Evolutionary conservation across 2,329 filamentous ascomycete species (phyloP).

Genomic region (Chaetomium globosum): DNA sequence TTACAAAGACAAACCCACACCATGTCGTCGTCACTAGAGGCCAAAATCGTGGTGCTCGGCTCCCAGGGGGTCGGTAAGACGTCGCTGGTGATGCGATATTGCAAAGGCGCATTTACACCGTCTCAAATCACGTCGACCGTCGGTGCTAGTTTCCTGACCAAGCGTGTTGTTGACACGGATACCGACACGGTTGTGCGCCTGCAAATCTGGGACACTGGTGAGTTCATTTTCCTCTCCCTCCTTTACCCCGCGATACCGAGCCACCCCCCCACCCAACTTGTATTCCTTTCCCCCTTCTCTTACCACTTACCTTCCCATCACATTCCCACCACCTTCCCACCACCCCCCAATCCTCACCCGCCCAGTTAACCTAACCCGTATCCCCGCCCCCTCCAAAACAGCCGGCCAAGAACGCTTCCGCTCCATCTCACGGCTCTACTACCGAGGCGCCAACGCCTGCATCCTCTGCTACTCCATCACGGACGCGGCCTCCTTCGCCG

Average conservation of each 20-base stretch:
- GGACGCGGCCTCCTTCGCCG: slow-evolving; percentile 78
- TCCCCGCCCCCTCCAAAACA: slow-evolving; percentile 33
- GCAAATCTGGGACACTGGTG: slow-evolving; percentile 92
- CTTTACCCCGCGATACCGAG: slow-evolving; percentile 11
- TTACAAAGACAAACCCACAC: slow-evolving; percentile 23
- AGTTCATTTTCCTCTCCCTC: slow-evolving; percentile 23
- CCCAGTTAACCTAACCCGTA: neutral
- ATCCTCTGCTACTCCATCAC: slow-evolving; percentile 96
- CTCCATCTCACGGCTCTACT: slow-evolving; percentile 92
- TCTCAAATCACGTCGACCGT: slow-evolving; percentile 70
- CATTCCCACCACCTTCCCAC: neutral
- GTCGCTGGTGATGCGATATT: slow-evolving; percentile 74
- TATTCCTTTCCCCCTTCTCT: neutral
- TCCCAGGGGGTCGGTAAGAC: slow-evolving; percentile 81
- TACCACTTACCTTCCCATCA: no score
- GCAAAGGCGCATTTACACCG: slow-evolving; percentile 70
- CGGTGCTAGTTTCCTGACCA: slow-evolving; percentile 77
- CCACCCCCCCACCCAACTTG: neutral
- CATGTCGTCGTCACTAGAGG: slow-evolving; percentile 67
- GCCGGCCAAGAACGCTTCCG: slow-evolving; percentile 94
- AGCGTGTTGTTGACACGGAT: slow-evolving; percentile 78
- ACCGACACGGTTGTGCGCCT: slow-evolving; percentile 85
- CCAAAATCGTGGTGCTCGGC: slow-evolving; percentile 80
- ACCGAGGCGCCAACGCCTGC: slow-evolving; percentile 90
- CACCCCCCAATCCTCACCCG: neutral